Evolutionary conservation across 345 rosid genomes (phyloP).

Genomic region (Moricandia moricandioides): DNA sequence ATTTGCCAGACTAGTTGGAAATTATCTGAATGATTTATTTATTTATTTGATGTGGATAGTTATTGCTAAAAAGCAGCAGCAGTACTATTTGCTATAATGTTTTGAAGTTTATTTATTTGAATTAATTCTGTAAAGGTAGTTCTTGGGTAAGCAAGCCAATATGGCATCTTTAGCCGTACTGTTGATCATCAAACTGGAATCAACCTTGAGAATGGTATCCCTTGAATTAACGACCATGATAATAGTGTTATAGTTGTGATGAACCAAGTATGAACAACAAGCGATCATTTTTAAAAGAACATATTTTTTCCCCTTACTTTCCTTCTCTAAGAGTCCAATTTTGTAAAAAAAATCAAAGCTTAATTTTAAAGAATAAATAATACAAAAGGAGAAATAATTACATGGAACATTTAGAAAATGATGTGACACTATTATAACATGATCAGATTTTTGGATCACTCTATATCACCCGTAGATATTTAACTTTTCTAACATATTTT

Average conservation of each 20-base stretch:
- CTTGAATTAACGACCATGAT: background rate
- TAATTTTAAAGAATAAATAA: background rate
- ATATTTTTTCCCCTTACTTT: background rate
- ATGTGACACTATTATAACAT: background rate
- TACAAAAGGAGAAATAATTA: background rate
- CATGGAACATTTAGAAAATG: background rate
- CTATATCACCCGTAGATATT: background rate
- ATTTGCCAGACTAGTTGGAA: background rate
- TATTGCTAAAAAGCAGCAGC: background rate
- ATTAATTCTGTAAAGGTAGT: background rate
- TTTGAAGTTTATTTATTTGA: background rate
- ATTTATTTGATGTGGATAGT: constrained; percentile 5
- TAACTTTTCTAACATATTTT: background rate
- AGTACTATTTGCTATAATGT: background rate
- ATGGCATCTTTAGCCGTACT: background rate
- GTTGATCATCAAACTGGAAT: background rate
- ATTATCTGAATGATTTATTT: background rate
- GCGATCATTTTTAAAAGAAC: background rate
- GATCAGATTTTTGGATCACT: constrained; percentile 8
- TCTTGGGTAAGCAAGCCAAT: constrained; percentile 18
- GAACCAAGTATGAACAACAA: background rate
- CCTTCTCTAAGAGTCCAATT: background rate
- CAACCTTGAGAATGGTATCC: constrained; percentile 6
- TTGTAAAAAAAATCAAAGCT: background rate
- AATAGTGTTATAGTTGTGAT: background rate